Base-by-base conservation (phyloP, 768 basidiomycete species). In the Suillus paluster region DNA sequence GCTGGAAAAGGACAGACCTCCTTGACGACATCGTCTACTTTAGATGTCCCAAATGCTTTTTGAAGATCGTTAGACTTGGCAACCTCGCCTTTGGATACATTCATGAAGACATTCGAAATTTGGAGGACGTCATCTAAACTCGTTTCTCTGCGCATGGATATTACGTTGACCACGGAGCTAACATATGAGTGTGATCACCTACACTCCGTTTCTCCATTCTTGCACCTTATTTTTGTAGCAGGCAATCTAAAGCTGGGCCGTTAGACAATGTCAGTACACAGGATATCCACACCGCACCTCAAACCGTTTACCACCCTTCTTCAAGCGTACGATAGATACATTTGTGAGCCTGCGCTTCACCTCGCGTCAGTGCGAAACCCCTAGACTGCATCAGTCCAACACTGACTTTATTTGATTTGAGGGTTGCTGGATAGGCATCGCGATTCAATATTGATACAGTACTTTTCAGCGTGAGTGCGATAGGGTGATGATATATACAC, bases 221-320 rank as follows among this genome's bases (percentile, higher is more conserved):
- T 96, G 94, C 30, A 99, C 97, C 78, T 98, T 98, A 78, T 99
- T 99, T 82, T 98, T 97, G 81, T 99, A 99, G 77, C 95, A 97
- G 41, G 97, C 97, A 69, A 99, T 92, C 97, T 91, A 33, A 56
- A 57, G 48, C 4, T 34, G 33, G 56, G 25, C 19, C 25, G 46
- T 62, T 9, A 36, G 56, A 21, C 45, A 44, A 15, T 33, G 36
- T 57, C 11, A 9, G n/a, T 7, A 33, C 14, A 33, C 3, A 2
- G 14, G 25, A 33, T n/a, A 42, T 39, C 10, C 6, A 19, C 49
- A 19, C 3, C 49, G 34, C 67, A 94, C 96, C 84, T 99, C 97
- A 73, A 97, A 99, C 54, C 97, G 88, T 78, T 98, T 98, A 45
- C 97, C 97, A 50, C 91, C 94, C 74, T 99, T 99, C 83, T 95